Base-by-base conservation (phyloP, 225 moss, liverwort and hornwort species). In the Asterella californica region DNA sequence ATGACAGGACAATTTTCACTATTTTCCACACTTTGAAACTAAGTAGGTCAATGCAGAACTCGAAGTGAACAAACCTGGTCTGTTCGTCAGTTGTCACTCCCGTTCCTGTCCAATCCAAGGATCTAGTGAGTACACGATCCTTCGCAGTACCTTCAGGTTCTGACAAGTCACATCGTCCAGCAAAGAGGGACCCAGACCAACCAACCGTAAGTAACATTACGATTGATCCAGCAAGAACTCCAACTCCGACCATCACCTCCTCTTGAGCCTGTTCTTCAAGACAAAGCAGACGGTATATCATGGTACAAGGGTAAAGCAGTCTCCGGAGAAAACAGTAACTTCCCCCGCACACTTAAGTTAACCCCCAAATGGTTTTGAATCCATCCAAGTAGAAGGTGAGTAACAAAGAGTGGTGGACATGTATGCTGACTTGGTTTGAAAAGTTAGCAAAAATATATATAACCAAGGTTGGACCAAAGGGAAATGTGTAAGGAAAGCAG, bases 201-300 rank as follows among this genome's bases (percentile, higher is more conserved):
- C 92, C 94, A 70, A 96, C 49, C 65, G 96, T 96, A 76, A 96
- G 91, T 70, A 96, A 90, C 94, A 96, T 94, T 55, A 96, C 90
- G 74, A 79, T 94, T 36, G 96, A 96, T 81, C 96, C 96, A 86
- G 94, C 96, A 82, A 96, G 96, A 88, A 96, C 96, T 85, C 96
- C 96, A 62, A 94, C 90, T 81, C 96, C 96, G 82, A 96, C 96
- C 96, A 96, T 92, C 88, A 96, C 94, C 91, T 96, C 91, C 89
- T 93, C 88, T 88, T 96, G 96, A 75, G 96, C 96, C 96, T 96
- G 96, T 87, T 89, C 78, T 55, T 81, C 80, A 37, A 18, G 46
- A 33, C 77, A 47, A 70, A 69, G 37, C 36, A n/a, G n/a, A n/a
- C n/a, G n/a, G n/a, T n/a, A n/a, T n/a, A n/a, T n/a, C n/a, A n/a